Evolutionary conservation across 2,329 filamentous ascomycete species (phyloP).

Genomic region (Cercospora citrullina): DNA sequence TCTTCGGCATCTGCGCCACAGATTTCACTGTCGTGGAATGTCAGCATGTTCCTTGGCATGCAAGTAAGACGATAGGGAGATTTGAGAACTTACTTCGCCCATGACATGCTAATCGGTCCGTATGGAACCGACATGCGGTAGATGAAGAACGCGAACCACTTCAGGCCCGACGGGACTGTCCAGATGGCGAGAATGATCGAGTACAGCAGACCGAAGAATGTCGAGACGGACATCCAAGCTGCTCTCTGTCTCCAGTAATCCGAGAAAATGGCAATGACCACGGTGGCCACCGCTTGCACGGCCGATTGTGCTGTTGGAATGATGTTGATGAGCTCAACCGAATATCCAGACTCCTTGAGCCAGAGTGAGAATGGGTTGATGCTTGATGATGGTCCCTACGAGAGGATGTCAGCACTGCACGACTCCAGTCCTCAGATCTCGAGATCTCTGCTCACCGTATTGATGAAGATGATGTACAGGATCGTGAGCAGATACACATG

Average conservation of each 20-base stretch:
- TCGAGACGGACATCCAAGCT: slow-evolving; percentile 28
- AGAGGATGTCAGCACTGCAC: not conserved
- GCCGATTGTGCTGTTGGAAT: slow-evolving; percentile 54
- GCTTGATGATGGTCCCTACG: slow-evolving; percentile 25
- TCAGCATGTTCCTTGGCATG: slow-evolving; percentile 6
- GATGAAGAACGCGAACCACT: slow-evolving; percentile 40
- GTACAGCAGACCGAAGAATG: slow-evolving; percentile 28
- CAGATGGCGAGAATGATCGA: slow-evolving; percentile 37
- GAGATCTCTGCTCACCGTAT: slow-evolving; percentile 44
- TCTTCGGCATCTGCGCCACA: slow-evolving; percentile 63
- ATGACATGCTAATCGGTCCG: slow-evolving; percentile 41
- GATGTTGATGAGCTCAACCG: slow-evolving; percentile 57
- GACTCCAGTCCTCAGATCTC: not conserved
- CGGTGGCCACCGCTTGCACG: slow-evolving; percentile 59
- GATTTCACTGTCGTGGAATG: slow-evolving; percentile 44
- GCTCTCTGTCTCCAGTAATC: slow-evolving; percentile 28
- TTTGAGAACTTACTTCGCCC: slow-evolving; percentile 44
- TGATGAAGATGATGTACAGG: slow-evolving; percentile 66
- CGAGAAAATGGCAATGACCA: slow-evolving; percentile 55
- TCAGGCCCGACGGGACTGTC: slow-evolving; percentile 36
- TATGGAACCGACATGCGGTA: slow-evolving; percentile 37
- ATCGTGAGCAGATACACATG: slow-evolving; percentile 61
- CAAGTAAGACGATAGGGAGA: not conserved
- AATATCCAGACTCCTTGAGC: slow-evolving; percentile 47
- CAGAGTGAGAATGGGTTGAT: slow-evolving; percentile 30